Percentiles rank a stretch among this genome's conserved stretches.
These are phyloP conservation scores for Lachnum nothofagi DNA, from an alignment of 2,329 filamentous ascomycete genomes.

Conservation along the genomic window DNA sequence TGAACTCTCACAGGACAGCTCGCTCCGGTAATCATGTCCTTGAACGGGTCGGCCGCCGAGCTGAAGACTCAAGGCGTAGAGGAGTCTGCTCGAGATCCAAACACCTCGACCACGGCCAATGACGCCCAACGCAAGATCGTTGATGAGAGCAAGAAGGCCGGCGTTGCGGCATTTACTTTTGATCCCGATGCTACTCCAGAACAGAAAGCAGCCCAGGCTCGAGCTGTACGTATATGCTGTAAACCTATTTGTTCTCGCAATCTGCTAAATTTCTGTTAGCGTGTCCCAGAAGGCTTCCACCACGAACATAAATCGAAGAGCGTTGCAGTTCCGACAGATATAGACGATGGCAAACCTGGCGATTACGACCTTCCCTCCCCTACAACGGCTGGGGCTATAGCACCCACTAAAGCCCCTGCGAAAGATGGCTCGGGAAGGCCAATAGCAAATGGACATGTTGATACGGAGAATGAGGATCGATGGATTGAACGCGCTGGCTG, in stretches of 20 bases:
- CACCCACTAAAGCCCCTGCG: conserved; percentile 38
- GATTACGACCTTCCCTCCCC: conserved; percentile 74
- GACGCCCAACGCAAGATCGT: conserved; percentile 70
- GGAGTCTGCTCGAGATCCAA: conserved; percentile 68
- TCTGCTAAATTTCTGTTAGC: conserved; percentile 39
- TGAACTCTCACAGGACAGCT: conserved; percentile 11
- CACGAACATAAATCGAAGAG: conserved; percentile 57
- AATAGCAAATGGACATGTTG: conserved; percentile 44
- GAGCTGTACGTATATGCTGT: conserved; percentile 56
- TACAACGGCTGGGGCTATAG: conserved; percentile 63
- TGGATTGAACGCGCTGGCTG: conserved; percentile 67
- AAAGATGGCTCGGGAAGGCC: conserved; percentile 44
- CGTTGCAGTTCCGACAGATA: conserved; percentile 71
- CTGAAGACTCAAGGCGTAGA: conserved; percentile 76
- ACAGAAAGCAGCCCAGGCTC: conserved; percentile 76
- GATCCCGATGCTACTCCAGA: conserved; percentile 78
- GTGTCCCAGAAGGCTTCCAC: conserved; percentile 59
- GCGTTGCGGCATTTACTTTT: conserved; percentile 76
- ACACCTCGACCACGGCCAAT: conserved; percentile 61
- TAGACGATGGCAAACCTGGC: conserved; percentile 63
- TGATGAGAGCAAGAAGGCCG: conserved; percentile 71
- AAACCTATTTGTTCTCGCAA: neutral
- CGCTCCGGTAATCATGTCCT: conserved; percentile 22
- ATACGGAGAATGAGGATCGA: conserved; percentile 51
- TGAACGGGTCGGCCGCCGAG: conserved; percentile 47